Evolutionary conservation across 306 rosid species (phyloP), one percentile per base, ranked within the genome.

Genomic region (Acacia crassicarpa): DNA sequence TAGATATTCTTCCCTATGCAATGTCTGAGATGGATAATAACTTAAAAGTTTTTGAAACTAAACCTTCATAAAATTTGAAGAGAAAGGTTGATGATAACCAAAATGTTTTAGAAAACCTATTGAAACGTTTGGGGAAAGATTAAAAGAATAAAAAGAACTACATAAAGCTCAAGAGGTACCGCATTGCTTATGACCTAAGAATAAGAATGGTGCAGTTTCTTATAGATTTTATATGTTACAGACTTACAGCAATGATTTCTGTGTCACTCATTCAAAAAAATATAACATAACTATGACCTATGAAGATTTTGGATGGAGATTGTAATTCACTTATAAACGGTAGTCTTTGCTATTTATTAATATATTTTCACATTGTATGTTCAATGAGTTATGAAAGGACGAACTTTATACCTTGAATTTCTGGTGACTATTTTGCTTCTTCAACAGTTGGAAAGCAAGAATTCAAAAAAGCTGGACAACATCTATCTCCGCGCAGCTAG

Each of bases 401-500:
- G 19, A 67, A 83, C 48, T 72, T 49, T 61, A 62, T 62, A 53
- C 66, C 62, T 15, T 22, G 48, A 13, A 23, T 75, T 80, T 75
- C 66, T 85, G 59, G 72, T 81, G 78, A 46, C 78, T 19, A 63
- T 68, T 78, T 68, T 67, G 69, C 70, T 76, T 82, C 59, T 84
- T 85, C 71, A 27, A 82, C 91, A 95, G 99, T 87, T 93, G 87
- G 92, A 86, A 88, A 85, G 80, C 81, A 81, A 35, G 61, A 85
- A 93, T 82, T 83, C 97, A 40, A 89, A 85, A 82, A 86, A 86
- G 72, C 27, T 78, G 70, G 85, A 69, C 70, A 89, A 85, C 82
- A 56, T 67, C 63, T 89, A 32, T 82, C 77, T 82, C 80, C 87
- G 87, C 71, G 9, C 84, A 5, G 91, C 93, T 53, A 83, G 83